phyloP scores from a whole-genome alignment of 2,329 filamentous ascomycete species.

The Apiospora marii region DNA sequence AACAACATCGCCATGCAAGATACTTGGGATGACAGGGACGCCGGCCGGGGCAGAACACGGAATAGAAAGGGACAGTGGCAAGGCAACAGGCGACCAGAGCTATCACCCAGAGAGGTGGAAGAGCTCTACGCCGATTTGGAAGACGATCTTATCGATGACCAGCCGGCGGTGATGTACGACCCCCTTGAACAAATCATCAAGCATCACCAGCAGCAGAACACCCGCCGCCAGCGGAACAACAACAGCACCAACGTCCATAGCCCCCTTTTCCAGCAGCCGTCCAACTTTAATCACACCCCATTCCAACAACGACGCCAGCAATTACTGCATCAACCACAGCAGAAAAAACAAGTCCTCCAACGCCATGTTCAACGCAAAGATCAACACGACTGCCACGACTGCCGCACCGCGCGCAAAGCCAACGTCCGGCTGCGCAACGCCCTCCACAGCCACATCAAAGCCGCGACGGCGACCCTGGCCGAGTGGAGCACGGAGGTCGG shows the following conservation, averaged over 20 bases:
- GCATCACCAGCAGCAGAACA: background rate
- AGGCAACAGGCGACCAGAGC: background rate
- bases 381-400: constrained; percentile 36
- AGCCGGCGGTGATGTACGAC: background rate
- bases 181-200: background rate
- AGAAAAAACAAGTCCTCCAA: background rate
- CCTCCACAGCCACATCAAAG: constrained; percentile 22
- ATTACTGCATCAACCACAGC: background rate
- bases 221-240: background rate
- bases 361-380: background rate
- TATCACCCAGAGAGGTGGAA: background rate
- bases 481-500: constrained; percentile 40
- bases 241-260: background rate
- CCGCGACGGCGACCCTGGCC: constrained; percentile 27
- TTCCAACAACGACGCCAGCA: background rate
- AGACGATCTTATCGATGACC: constrained; percentile 19
- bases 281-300: background rate
- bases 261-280: background rate
- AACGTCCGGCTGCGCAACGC: constrained; percentile 39
- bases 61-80: background rate
- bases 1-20: background rate
- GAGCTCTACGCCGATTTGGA: background rate
- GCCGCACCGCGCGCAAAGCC: constrained; percentile 37
- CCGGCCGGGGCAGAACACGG: background rate
- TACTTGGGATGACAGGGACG: too few relatives aligned